Conservation (phyloP, 768 basidiomycete genomes). For the Leccinum longicurvipes region DNA sequence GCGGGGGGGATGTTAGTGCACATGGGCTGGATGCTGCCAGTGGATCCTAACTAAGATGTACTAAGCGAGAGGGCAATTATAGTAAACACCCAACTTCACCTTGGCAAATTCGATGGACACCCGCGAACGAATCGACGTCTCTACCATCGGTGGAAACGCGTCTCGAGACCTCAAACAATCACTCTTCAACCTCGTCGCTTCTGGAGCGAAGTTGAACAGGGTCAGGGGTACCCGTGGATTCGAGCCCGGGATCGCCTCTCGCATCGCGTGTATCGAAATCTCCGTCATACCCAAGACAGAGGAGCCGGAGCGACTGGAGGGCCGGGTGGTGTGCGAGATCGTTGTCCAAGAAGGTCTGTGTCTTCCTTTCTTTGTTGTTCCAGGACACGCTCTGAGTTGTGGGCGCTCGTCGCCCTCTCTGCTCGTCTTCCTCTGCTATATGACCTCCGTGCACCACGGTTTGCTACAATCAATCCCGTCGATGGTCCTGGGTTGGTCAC, state of each 20-base stretch:
- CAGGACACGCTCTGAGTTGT: neutral
- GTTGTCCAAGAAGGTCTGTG: constrained; percentile 40
- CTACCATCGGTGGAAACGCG: constrained; percentile 29
- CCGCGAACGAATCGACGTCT: constrained; percentile 15
- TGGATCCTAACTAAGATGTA: no score
- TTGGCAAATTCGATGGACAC: no score
- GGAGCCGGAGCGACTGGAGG: constrained; percentile 43
- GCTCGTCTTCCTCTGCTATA: no score
- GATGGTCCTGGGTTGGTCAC: neutral
- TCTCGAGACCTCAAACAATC: constrained; percentile 25
- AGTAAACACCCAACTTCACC: no score
- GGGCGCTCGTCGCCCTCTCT: neutral
- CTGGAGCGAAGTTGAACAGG: constrained; percentile 1
- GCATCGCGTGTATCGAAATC: constrained; percentile 37
- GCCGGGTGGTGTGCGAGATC: constrained; percentile 43
- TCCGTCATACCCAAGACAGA: constrained; percentile 43
- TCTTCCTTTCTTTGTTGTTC: neutral
- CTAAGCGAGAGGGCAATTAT: no score
- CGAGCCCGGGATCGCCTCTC: constrained; percentile 19
- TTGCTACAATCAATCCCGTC: no score
- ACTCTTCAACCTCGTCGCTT: constrained; percentile 20
- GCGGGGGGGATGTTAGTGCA: no score
- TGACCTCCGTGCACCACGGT: no score
- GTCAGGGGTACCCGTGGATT: constrained; percentile 18
- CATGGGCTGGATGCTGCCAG: no score